These are phyloP conservation scores for Polytrichum formosum DNA, from an alignment of 225 moss, liverwort and hornwort genomes.

Conservation along the genomic window DNA sequence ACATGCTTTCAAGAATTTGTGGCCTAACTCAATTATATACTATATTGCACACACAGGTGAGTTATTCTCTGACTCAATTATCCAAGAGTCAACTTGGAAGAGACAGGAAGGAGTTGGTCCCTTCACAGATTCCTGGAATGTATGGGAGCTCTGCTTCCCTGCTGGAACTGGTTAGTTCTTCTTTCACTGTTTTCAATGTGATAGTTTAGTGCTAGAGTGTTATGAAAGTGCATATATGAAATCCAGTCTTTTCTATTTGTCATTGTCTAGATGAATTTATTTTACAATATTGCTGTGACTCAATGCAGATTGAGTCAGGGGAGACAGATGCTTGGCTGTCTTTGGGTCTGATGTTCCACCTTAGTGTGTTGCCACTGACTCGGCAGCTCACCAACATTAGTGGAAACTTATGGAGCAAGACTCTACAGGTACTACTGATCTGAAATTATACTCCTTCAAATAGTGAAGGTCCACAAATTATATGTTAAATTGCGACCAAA, in stretches of 20 bases:
- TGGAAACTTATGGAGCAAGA: conserved; percentile 95
- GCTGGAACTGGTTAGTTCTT: conserved; percentile 68
- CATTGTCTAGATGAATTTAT: too few species aligned
- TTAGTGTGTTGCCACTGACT: conserved; percentile 91
- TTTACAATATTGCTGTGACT: not conserved
- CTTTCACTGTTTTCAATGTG: too few species aligned
- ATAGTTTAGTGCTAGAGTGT: too few species aligned
- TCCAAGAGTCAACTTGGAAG: conserved; percentile 77
- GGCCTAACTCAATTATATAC: not conserved
- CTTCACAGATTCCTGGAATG: conserved; percentile 90
- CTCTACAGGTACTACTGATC: conserved; percentile 67
- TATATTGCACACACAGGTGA: conserved; percentile 53
- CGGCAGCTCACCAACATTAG: conserved; percentile 97
- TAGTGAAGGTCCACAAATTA: too few species aligned
- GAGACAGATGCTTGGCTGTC: conserved; percentile 98
- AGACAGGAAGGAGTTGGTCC: conserved; percentile 86
- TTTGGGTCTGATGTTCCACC: conserved; percentile 91
- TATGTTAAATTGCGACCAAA: too few species aligned
- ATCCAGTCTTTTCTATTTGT: too few species aligned
- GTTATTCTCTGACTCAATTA: conserved; percentile 90
- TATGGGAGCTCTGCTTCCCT: conserved; percentile 71
- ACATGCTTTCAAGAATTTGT: too few species aligned
- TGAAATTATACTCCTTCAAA: too few species aligned
- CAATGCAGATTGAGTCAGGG: conserved; percentile 87
- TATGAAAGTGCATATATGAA: too few species aligned